A percentile compares a stretch with the other conserved stretches of the same genome.
phyloP scores from a whole-genome alignment of 75 land plant species.

The Selaginella moellendorffii region DNA sequence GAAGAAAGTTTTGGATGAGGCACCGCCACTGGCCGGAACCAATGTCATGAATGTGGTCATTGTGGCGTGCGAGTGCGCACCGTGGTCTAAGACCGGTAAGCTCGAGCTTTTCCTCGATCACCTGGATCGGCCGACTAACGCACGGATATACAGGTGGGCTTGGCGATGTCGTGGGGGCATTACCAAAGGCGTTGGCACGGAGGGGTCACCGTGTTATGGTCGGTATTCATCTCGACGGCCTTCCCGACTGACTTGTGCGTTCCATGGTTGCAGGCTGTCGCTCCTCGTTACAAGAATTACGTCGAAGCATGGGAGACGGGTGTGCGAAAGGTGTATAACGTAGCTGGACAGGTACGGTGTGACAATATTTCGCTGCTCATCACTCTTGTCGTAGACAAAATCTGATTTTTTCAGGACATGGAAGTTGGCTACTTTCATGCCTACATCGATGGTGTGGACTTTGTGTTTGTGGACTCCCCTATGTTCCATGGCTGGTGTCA shows the following conservation, averaged over 20 bases:
- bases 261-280: constrained; percentile 87
- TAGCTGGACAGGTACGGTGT: constrained; percentile 63
- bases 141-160: constrained; percentile 97
- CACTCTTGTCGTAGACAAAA: not conserved
- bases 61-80: constrained; percentile 93
- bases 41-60: constrained; percentile 86
- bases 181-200: constrained; percentile 93
- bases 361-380: not conserved
- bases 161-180: constrained; percentile 91
- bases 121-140: no score
- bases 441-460: constrained; percentile 86
- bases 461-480: constrained; percentile 63
- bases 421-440: constrained; percentile 73
- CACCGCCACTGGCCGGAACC: constrained; percentile 73
- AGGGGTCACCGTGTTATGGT: constrained; percentile 97
- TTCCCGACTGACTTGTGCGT: no score
- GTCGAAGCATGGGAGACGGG: constrained; percentile 52
- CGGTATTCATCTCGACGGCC: no score
- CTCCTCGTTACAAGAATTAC: constrained; percentile 68
- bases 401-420: constrained; percentile 37
- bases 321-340: constrained; percentile 44
- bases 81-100: constrained; percentile 95
- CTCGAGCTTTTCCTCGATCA: no score
- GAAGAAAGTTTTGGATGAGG: constrained; percentile 11
- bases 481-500: constrained; percentile 37